phyloP scores from a whole-genome alignment of 176 grass and related monocot species.

The Ensete glaucum region DNA sequence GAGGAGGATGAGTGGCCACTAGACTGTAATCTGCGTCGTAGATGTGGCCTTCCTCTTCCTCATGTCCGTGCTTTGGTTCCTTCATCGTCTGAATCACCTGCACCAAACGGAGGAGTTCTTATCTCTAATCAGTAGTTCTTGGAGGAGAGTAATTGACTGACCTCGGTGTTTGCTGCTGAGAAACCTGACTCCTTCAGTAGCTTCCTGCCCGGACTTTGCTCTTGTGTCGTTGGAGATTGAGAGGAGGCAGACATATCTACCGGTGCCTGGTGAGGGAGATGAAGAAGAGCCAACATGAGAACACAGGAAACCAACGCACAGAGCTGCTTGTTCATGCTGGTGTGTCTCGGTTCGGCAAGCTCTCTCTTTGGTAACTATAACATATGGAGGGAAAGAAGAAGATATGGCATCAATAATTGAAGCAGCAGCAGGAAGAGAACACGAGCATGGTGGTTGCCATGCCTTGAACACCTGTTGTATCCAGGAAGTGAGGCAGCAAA shows the following conservation, averaged over 20 bases:
- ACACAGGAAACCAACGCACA: not conserved
- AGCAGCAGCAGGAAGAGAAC: not conserved
- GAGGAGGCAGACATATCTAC: not conserved
- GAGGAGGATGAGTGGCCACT: not conserved
- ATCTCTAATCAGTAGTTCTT: not conserved
- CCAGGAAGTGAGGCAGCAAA: not conserved
- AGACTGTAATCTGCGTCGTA: not conserved
- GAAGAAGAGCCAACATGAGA: not conserved
- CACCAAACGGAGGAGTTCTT: not conserved
- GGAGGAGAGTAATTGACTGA: not conserved
- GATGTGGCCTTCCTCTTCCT: not conserved
- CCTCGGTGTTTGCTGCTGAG: not conserved
- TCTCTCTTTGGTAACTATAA: not conserved
- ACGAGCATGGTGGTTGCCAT: not conserved
- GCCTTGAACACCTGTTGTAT: too few relatives aligned
- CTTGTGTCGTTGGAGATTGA: not conserved
- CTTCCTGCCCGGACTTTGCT: not conserved
- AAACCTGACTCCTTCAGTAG: not conserved
- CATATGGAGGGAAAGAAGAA: not conserved
- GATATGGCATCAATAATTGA: not conserved
- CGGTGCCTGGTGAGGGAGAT: not conserved
- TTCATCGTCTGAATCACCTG: not conserved
- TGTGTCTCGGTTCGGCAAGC: not conserved
- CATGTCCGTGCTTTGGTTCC: not conserved
- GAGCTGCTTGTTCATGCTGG: not conserved